A percentile compares a stretch with the other conserved stretches of the same genome.
These are phyloP conservation scores for Alternaria solani DNA, from an alignment of 2,329 filamentous ascomycete genomes.

Conservation along the genomic window DNA sequence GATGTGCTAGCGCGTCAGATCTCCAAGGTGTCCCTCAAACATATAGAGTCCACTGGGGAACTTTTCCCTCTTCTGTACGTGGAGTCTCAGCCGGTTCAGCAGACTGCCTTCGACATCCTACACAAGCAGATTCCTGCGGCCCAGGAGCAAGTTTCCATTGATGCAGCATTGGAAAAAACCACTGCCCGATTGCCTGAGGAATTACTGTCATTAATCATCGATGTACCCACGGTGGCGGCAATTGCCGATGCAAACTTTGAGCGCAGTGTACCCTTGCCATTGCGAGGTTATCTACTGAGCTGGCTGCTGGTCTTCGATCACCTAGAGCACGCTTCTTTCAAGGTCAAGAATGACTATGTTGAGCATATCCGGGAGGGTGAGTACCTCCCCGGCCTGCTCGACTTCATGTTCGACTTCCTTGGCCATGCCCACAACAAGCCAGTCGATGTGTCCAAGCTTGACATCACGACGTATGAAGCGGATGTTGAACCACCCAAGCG, in stretches of 20 bases:
- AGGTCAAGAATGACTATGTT: constrained; percentile 82
- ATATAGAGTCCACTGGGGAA: constrained; percentile 70
- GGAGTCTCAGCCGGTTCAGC: constrained; percentile 77
- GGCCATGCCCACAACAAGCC: constrained; percentile 78
- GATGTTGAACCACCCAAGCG: constrained; percentile 69
- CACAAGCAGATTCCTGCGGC: constrained; percentile 78
- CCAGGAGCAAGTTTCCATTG: constrained; percentile 84
- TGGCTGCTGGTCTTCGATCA: constrained; percentile 93
- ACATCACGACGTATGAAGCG: constrained; percentile 70
- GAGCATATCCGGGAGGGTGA: constrained; percentile 79
- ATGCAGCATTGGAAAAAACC: constrained; percentile 75
- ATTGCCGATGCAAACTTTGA: constrained; percentile 72
- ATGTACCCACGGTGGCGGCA: constrained; percentile 74
- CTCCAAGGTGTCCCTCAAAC: constrained; percentile 67
- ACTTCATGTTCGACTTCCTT: constrained; percentile 84
- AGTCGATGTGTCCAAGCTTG: constrained; percentile 73
- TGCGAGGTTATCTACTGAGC: constrained; percentile 83
- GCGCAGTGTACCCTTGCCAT: constrained; percentile 69
- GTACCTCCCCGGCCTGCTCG: constrained; percentile 72
- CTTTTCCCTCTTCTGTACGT: constrained; percentile 81
- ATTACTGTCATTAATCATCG: constrained; percentile 81
- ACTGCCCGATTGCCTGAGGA: constrained; percentile 81
- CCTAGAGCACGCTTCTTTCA: constrained; percentile 78
- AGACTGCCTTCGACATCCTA: constrained; percentile 80
- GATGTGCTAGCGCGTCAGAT: constrained; percentile 75